Evolutionary conservation across 805 yeast species (phyloP).

Genomic region (Starmerella powellii): DNA sequence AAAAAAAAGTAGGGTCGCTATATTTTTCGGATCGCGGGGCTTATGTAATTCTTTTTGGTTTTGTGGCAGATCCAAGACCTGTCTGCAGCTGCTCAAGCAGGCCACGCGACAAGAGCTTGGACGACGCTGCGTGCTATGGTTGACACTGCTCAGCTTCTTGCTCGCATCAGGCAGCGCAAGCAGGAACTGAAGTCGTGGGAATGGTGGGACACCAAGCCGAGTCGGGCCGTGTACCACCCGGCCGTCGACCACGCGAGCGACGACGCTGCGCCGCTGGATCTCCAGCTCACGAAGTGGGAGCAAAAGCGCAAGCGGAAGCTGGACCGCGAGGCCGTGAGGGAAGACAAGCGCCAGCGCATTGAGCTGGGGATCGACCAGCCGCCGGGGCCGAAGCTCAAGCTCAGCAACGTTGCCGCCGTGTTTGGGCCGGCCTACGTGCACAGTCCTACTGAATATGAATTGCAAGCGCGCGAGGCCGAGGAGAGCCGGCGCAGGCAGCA

Average conservation of each 20-base stretch:
- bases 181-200: slow-evolving; percentile 13
- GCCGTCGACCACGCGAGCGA: background rate
- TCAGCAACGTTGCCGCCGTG: slow-evolving; percentile 75
- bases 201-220: slow-evolving; percentile 6
- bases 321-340: slow-evolving; percentile 48
- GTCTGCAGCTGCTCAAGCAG: background rate
- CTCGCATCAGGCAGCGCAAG: slow-evolving; percentile 20
- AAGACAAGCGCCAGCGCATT: slow-evolving; percentile 65
- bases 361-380: slow-evolving; percentile 73
- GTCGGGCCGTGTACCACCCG: slow-evolving; percentile 2
- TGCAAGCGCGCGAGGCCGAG: slow-evolving; percentile 55
- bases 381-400: slow-evolving; percentile 78
- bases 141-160: slow-evolving; percentile 18
- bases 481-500: slow-evolving; percentile 50
- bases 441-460: slow-evolving; percentile 83
- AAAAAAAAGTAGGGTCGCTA: slow-evolving; percentile 3
- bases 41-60: slow-evolving; percentile 11
- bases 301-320: slow-evolving; percentile 59
- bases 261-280: background rate
- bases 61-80: background rate
- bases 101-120: background rate
- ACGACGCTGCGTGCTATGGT: too few species aligned
- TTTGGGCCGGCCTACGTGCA: slow-evolving; percentile 71
- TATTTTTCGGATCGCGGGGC: too few species aligned
- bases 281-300: slow-evolving; percentile 36